Percentiles rank a stretch among this genome's conserved stretches.
phyloP scores from a whole-genome alignment of 129 eudicot species.

The Helianthus annuus region HanXRQr2.0-SUNRISE NC_035442.2:112391405-112391904 shows the following conservation, averaged over 20 bases:
- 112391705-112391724: too few relatives aligned
- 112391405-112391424: neutral
- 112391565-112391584: constrained; percentile 83
- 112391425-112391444: constrained; percentile 5
- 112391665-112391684: too few relatives aligned
- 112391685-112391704: too few relatives aligned
- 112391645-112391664: neutral
- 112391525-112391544: constrained; percentile 74
- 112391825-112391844: too few relatives aligned
- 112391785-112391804: too few relatives aligned
- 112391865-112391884: too few relatives aligned
- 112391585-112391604: constrained; percentile 48
- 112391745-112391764: too few relatives aligned
- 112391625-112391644: neutral
- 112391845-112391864: too few relatives aligned
- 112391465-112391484: constrained; percentile 25
- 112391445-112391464: constrained; percentile 30
- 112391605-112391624: constrained; percentile 12
- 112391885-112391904: too few relatives aligned
- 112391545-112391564: constrained; percentile 59
- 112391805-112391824: too few relatives aligned
- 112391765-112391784: too few relatives aligned
- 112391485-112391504: constrained; percentile 29
- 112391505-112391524: constrained; percentile 47
- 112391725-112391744: too few relatives aligned